Conservation (phyloP, 148 eudicot genomes). For the Chenopodium formosanum region DNA sequence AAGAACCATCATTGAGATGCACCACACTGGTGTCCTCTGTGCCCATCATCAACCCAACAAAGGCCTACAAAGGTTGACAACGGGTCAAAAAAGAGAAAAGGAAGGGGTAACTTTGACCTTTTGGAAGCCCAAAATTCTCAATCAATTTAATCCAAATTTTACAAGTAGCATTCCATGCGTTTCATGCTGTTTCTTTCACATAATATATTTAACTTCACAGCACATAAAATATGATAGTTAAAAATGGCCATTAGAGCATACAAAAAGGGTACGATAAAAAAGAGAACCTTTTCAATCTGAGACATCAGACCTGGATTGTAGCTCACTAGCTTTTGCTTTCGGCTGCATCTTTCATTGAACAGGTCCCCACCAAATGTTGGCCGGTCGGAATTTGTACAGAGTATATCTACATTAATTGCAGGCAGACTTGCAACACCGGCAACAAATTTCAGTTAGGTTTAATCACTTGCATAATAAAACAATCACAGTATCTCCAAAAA, state of each 20-base stretch:
- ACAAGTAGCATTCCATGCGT: slow-evolving; percentile 17
- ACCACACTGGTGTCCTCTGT: slow-evolving; percentile 34
- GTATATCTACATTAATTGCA: slow-evolving; percentile 15
- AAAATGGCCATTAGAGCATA: slow-evolving; percentile 14
- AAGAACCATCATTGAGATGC: slow-evolving; percentile 33
- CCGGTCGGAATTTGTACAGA: slow-evolving; percentile 19
- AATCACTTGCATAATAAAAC: slow-evolving; percentile 15
- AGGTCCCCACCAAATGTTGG: slow-evolving; percentile 30
- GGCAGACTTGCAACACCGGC: slow-evolving; percentile 24
- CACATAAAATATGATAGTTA: slow-evolving; percentile 22
- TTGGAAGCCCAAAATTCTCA: slow-evolving; percentile 5
- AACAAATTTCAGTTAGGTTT: slow-evolving; percentile 1
- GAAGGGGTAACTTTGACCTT: slow-evolving; percentile 11
- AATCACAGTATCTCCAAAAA: slow-evolving; percentile 18
- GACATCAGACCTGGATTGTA: slow-evolving; percentile 30
- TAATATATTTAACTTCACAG: slow-evolving; percentile 13
- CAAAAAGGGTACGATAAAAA: slow-evolving; percentile 14
- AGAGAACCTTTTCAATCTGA: slow-evolving; percentile 24
- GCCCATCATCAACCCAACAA: slow-evolving; percentile 34
- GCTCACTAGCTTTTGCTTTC: slow-evolving; percentile 32
- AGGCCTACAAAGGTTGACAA: slow-evolving; percentile 33
- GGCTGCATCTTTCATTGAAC: slow-evolving; percentile 18
- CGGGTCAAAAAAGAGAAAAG: slow-evolving; percentile 17
- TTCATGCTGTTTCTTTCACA: slow-evolving; percentile 12
- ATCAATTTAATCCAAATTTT: slow-evolving; percentile 14